Percentiles rank a stretch among this genome's conserved stretches.
Evolutionary conservation across 805 yeast genomes (phyloP).

Genomic region (Grigorovia yakushimaensis): DNA sequence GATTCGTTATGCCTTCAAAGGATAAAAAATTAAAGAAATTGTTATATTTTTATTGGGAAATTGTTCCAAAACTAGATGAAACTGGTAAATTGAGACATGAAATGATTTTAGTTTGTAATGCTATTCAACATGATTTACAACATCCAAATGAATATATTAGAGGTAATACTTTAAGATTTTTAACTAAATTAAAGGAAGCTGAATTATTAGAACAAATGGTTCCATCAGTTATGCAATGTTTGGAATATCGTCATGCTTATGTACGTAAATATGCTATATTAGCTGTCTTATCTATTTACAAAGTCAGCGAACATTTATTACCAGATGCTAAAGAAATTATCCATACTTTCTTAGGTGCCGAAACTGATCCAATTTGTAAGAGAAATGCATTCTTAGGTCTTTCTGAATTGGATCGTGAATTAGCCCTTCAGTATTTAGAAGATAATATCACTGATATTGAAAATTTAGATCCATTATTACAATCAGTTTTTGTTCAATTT

Average conservation of each 20-base stretch:
- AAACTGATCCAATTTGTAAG: slow-evolving; percentile 87
- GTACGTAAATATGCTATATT: slow-evolving; percentile 95
- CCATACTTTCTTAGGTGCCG: slow-evolving; percentile 61
- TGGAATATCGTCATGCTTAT: slow-evolving; percentile 95
- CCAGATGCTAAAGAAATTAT: slow-evolving; percentile 94
- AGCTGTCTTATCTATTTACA: slow-evolving; percentile 74
- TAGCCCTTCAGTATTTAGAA: slow-evolving; percentile 75
- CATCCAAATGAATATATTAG: slow-evolving; percentile 96
- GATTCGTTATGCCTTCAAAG: slow-evolving; percentile 94
- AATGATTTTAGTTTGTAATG: slow-evolving; percentile 97
- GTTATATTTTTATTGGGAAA: slow-evolving; percentile 94
- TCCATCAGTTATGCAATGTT: slow-evolving; percentile 81
- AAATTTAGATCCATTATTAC: slow-evolving; percentile 70
- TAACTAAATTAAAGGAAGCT: slow-evolving; percentile 83
- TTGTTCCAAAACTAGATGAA: slow-evolving; percentile 81
- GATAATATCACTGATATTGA: slow-evolving; percentile 52
- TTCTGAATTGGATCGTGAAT: slow-evolving; percentile 71
- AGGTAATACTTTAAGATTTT: slow-evolving; percentile 88
- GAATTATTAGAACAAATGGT: slow-evolving; percentile 92
- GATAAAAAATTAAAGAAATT: slow-evolving; percentile 86
- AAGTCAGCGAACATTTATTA: slow-evolving; percentile 73
- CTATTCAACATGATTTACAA: slow-evolving; percentile 92
- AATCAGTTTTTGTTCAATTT: slow-evolving; percentile 84
- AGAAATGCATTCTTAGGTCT: slow-evolving; percentile 91
- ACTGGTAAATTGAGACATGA: slow-evolving; percentile 94